Percentiles rank a stretch among this genome's conserved stretches.
Evolutionary conservation across 345 rosid species (phyloP).

Genomic region (Sonneratia alba): DNA sequence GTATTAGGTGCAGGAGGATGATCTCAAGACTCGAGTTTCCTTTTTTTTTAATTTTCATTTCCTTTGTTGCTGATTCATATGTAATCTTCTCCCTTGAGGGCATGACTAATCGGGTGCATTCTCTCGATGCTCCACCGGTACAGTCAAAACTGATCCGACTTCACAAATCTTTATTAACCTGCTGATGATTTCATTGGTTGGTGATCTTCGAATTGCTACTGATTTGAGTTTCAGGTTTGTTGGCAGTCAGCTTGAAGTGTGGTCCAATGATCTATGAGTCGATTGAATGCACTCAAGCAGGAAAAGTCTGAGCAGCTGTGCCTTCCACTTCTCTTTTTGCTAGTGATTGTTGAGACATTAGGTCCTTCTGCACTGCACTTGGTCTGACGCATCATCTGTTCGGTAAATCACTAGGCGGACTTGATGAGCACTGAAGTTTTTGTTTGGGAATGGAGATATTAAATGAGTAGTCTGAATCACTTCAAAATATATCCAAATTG

Average conservation of each 20-base stretch:
- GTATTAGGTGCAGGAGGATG: slow-evolving; percentile 5
- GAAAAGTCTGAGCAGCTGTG: not conserved
- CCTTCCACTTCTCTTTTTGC: not conserved
- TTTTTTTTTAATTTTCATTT: not conserved
- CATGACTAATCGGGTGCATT: slow-evolving; percentile 7
- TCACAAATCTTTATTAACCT: not conserved
- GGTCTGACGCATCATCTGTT: not conserved
- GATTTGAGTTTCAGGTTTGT: not conserved
- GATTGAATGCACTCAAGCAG: not conserved
- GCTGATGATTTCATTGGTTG: not conserved
- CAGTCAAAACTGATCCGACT: not conserved
- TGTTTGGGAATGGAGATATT: no score
- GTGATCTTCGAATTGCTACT: not conserved
- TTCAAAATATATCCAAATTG: no score
- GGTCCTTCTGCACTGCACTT: not conserved
- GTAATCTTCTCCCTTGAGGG: not conserved
- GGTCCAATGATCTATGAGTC: not conserved
- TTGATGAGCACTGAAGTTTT: no score
- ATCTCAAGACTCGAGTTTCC: not conserved
- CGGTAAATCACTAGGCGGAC: not conserved
- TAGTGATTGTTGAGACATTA: not conserved
- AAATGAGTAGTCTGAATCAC: no score
- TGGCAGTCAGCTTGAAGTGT: not conserved
- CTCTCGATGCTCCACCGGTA: slow-evolving; percentile 1
- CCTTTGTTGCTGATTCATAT: not conserved